Evolutionary conservation across 2,329 filamentous ascomycete genomes (phyloP), one percentile per base, ranked within the genome.

Genomic region (Parastagonospora avenae): DNA sequence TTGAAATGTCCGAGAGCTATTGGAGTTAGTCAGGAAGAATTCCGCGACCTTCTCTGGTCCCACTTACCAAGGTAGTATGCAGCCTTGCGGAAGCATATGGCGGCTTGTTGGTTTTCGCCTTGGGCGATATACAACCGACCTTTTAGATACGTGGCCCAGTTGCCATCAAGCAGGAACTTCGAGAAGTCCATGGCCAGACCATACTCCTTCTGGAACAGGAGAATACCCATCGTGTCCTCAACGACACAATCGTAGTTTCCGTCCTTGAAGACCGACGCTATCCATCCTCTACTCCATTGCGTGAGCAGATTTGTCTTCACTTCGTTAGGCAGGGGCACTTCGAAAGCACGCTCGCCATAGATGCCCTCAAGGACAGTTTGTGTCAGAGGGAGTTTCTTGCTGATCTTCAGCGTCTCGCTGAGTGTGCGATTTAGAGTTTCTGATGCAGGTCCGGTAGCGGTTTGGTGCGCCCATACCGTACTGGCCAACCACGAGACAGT

Each of bases 31-130:
- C 19, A 24, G 19, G 36, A 30, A n/a, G 2, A 28, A 37, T 8
- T 12, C 11, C 4, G 30, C 1, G 4, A 28, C 7, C 6, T 24
- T 19, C 1, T 27, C 4, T 10, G 14, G 9, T 8, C 16, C 14
- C 10, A 48, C 88, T 78, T 83, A 92, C 91, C 87, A 73, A 96
- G 85, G 48, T 88, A 87, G 64, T 90, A 88, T 15, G 91, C 90
- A 52, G 92, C 90, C 68, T 89, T 93, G 60, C 86, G 87, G 74
- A 99, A 97, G 66, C 85, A 84, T 27, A 84, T 77, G 27, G 90
- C 84, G 47, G 94, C 93, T 33, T 84, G 80, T 50, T 85, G 83
- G 68, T 87, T 87, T 66, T 96, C 88, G 46, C 87, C 88, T 56
- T 88, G 82, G 4, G 87, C 85, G 30, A 97, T 78, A 59, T 85